Base-by-base conservation (phyloP, 352 stramenopile genomes). In the Pythium brachiatum region DNA sequence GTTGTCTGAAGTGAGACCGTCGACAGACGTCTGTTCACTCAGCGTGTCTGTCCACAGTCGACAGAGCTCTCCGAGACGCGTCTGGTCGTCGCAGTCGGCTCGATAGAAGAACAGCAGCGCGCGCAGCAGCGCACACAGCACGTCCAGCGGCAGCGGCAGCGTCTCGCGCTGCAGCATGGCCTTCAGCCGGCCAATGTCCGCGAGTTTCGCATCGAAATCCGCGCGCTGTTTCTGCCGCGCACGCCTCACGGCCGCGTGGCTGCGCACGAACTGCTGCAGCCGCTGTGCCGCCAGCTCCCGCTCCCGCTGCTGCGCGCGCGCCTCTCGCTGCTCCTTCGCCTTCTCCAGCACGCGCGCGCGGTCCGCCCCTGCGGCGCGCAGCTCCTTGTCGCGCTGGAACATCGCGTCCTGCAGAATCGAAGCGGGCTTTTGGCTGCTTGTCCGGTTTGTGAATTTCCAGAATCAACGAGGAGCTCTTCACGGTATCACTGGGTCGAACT, bases 181-280 rank as follows among this genome's bases (percentile, higher is more conserved):
- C 68, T 88, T 80, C 16, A 91, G 70, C 1, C 73, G 74, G 21
- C 57, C 52, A 34, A 91, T 81, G 60, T 91, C 82, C 2, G 62
- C 69, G 44, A 83, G 18, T 60, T 91, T 91, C 44, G 77, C 66
- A 51, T 81, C 70, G 20, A 87, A 73, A n/a, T 85, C 76, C 12
- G 50, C 57, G 20, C 72, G 73, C 12, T 59, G 29, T 3, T 16
- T 34, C 5, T 39, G 18, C 9, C 54, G n/a, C 13, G 27, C 32
- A 0, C 20, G 48, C 12, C 48, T 54, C 62, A 74, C 67, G 25
- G 51, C 59, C n/a, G 75, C 25, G n/a, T 74, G 71, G 0, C 70
- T 70, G 29, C 74, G 74, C 16, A 70, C 34, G 23, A 91, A 83
- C n/a, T 69, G 62, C 68, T 87, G 78, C 29, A 91, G 48, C 32